These are phyloP conservation scores for Colletotrichum viniferum DNA, from an alignment of 2,329 filamentous ascomycete species.

Conservation along the genomic window DNA sequence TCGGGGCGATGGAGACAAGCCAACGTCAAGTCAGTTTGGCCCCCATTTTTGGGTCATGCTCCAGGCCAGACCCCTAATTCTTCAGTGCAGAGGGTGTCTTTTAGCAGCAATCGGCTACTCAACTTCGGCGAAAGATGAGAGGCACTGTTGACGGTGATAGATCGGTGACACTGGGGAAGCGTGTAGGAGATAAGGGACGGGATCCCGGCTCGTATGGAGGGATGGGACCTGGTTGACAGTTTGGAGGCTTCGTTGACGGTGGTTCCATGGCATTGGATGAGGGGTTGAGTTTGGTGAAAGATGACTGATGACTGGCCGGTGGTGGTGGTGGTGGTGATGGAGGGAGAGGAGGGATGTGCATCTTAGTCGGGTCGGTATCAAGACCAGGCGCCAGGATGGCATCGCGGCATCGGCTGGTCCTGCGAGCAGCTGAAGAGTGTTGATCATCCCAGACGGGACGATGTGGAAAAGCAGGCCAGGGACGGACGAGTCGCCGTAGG, in stretches of 20 bases:
- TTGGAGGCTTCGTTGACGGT: not conserved
- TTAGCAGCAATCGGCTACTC: not conserved
- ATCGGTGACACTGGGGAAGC: not conserved
- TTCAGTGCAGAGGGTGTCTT: not conserved
- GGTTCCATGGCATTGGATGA: not conserved
- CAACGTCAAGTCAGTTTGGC: not conserved
- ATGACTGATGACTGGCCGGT: not conserved
- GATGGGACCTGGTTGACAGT: not conserved
- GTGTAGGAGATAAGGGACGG: not conserved
- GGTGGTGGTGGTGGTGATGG: not conserved
- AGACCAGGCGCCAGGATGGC: not conserved
- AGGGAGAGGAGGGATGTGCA: not conserved
- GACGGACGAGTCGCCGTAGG: not conserved
- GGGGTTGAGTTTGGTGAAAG: not conserved
- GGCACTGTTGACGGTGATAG: not conserved
- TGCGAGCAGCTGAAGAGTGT: not conserved
- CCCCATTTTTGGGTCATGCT: not conserved
- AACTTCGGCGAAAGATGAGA: not conserved
- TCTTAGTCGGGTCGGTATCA: not conserved
- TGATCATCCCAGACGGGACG: not conserved
- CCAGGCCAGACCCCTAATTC: not conserved
- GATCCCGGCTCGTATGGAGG: slow-evolving; percentile 1
- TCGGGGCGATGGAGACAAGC: not conserved
- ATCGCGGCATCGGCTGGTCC: not conserved
- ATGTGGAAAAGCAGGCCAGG: not conserved